Percentiles rank a stretch among this genome's conserved stretches.
Evolutionary conservation across 306 rosid species (phyloP).

Genomic region (Casuarina cunninghamiana): DNA sequence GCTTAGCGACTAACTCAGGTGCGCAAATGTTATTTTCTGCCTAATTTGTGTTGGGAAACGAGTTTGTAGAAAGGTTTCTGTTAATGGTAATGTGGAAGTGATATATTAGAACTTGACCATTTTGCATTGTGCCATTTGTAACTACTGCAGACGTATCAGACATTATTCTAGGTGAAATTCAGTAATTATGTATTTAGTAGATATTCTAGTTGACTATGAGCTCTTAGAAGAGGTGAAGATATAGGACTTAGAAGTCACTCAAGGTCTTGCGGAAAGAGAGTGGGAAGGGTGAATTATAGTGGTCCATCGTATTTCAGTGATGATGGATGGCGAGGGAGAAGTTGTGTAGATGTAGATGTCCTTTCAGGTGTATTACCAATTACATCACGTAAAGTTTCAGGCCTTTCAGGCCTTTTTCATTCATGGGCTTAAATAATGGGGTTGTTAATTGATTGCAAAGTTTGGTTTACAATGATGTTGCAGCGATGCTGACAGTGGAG

Average conservation of each 20-base stretch:
- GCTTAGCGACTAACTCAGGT: background rate
- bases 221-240: background rate
- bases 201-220: background rate
- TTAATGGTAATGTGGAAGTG: background rate
- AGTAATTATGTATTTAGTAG: background rate
- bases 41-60: background rate
- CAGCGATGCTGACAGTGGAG: slow-evolving; percentile 94
- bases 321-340: background rate
- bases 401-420: background rate
- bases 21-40: background rate
- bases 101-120: background rate
- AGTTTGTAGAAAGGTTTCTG: background rate
- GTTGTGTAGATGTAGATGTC: background rate
- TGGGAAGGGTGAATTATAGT: background rate
- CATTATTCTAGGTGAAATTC: background rate
- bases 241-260: background rate
- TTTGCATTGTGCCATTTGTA: background rate
- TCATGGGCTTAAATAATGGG: background rate
- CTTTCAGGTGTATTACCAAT: background rate
- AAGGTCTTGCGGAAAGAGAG: background rate
- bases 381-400: background rate
- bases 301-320: background rate
- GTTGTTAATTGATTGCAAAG: background rate
- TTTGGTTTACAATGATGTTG: slow-evolving; percentile 33
- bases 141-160: background rate